Evolutionary conservation across 768 basidiomycete genomes (phyloP), one percentile per base, ranked within the genome.

Genomic region (Naematelia encephala): DNA sequence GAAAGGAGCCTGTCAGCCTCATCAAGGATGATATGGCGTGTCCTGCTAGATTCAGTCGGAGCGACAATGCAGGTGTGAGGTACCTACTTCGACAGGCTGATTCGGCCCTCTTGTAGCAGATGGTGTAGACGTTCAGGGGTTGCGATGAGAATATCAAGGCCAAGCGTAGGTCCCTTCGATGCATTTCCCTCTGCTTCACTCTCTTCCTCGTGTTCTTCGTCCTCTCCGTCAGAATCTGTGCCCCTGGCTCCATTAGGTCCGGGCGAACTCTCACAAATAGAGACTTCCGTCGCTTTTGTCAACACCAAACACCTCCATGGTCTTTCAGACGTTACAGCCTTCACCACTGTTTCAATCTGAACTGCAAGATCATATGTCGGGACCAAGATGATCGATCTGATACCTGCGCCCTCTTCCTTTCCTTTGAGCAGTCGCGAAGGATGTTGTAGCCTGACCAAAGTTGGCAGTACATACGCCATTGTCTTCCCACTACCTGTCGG

Each of bases 401-500:
- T 85, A 56, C 89, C 91, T 27, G 70, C 76, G 16, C 84, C 68
- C 49, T 84, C 28, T 23, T 50, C 45, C 3, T 43, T 42, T 13
- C 12, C 57, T 14, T 47, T 54, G n/a, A 11, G 84, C 29, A 74
- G 51, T 45, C 69, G 51, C 14, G 63, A 61, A 1, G 77, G 76
- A 48, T 74, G 63, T 25, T 54, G 47, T 1, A 78, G 70, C 11
- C 57, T 55, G 16, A 78, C 80, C 59, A 98, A 82, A 22, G 91
- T 81, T 0, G 96, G 93, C 14, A 96, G 78, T 13, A 96, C 81
- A 77, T 97, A 99, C 0, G 92, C 84, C 4, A 97, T 81, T 0
- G 96, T 99, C 80, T 99, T 99, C 60, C 96, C 96, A 10, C 90
- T 93, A 51, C 96, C 96, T 4, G 96, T 99, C 0, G 96, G 96